phyloP scores from a whole-genome alignment of 1,139 yeast genomes.

The Scheffersomyces lignicola region DNA sequence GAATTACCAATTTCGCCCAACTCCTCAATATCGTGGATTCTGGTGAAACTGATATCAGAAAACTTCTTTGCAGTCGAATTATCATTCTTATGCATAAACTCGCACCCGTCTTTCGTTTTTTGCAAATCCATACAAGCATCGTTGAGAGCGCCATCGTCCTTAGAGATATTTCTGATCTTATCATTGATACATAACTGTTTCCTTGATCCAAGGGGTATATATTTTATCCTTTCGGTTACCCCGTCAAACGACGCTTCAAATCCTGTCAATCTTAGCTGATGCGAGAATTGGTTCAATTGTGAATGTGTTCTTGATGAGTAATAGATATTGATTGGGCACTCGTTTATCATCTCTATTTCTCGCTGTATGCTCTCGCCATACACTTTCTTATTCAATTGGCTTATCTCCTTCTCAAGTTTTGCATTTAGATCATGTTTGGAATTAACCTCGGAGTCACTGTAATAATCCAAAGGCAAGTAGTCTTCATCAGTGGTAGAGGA shows the following conservation, averaged over 20 bases:
- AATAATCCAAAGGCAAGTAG: slow-evolving; percentile 43
- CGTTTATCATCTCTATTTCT: slow-evolving; percentile 18
- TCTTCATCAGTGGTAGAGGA: slow-evolving; percentile 15
- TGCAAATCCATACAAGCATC: slow-evolving; percentile 83
- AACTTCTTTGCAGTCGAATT: slow-evolving; percentile 43
- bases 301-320: slow-evolving; percentile 92
- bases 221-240: slow-evolving; percentile 47
- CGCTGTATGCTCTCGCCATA: slow-evolving; percentile 20
- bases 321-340: slow-evolving; percentile 49
- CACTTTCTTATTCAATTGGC: slow-evolving; percentile 38
- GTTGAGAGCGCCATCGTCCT: slow-evolving; percentile 61
- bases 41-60: slow-evolving; percentile 59
- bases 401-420: slow-evolving; percentile 44
- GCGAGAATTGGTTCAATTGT: slow-evolving; percentile 78
- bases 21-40: slow-evolving; percentile 82
- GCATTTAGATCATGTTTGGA: slow-evolving; percentile 18
- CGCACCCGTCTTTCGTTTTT: slow-evolving; percentile 48
- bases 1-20: slow-evolving; percentile 59
- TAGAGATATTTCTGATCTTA: slow-evolving; percentile 41
- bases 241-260: slow-evolving; percentile 63
- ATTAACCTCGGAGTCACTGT: slow-evolving; percentile 28
- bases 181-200: slow-evolving; percentile 82
- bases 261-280: slow-evolving; percentile 62
- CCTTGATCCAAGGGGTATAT: slow-evolving; percentile 75
- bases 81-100: slow-evolving; percentile 44